phyloP scores from a whole-genome alignment of 176 grass and related monocot genomes.

The Areca catechu region DNA sequence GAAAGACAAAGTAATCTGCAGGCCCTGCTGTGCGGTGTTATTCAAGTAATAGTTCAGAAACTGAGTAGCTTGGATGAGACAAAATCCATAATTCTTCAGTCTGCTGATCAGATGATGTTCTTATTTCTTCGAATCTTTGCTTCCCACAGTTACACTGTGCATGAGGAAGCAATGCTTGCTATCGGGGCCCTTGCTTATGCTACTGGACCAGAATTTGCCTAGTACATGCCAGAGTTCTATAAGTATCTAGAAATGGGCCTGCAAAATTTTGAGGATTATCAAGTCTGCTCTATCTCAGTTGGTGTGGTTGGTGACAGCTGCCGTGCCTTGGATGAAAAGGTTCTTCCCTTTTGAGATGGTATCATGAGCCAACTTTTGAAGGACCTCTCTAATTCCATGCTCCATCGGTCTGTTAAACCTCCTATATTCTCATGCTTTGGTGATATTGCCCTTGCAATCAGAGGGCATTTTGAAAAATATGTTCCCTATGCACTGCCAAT shows the following conservation, averaged over 20 bases:
- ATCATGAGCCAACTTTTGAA: slow-evolving; percentile 86
- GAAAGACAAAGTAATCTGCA: slow-evolving; percentile 76
- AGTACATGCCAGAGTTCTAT: slow-evolving; percentile 80
- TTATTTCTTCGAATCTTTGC: slow-evolving; percentile 72
- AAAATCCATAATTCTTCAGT: slow-evolving; percentile 53
- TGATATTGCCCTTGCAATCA: slow-evolving; percentile 85
- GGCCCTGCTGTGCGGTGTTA: slow-evolving; percentile 70
- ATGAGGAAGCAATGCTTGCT: slow-evolving; percentile 95
- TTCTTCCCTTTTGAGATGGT: slow-evolving; percentile 77
- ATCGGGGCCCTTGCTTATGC: slow-evolving; percentile 86
- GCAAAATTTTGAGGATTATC: slow-evolving; percentile 81
- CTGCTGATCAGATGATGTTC: slow-evolving; percentile 71
- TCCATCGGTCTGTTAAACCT: slow-evolving; percentile 73
- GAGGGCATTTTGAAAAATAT: slow-evolving; percentile 85
- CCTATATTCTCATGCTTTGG: slow-evolving; percentile 82
- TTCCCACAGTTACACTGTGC: slow-evolving; percentile 67
- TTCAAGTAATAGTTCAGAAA: slow-evolving; percentile 92
- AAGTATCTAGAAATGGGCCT: slow-evolving; percentile 74
- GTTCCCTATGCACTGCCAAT: slow-evolving; percentile 68
- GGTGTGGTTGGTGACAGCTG: slow-evolving; percentile 87
- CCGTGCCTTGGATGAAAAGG: slow-evolving; percentile 70
- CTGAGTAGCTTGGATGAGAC: slow-evolving; percentile 53
- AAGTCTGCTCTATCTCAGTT: slow-evolving; percentile 83
- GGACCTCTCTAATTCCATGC: slow-evolving; percentile 68
- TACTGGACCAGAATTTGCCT: slow-evolving; percentile 69